These are phyloP conservation scores for Ceratocystis cubensis DNA, from an alignment of 2,329 filamentous ascomycete species.

Conservation along the genomic window DNA sequence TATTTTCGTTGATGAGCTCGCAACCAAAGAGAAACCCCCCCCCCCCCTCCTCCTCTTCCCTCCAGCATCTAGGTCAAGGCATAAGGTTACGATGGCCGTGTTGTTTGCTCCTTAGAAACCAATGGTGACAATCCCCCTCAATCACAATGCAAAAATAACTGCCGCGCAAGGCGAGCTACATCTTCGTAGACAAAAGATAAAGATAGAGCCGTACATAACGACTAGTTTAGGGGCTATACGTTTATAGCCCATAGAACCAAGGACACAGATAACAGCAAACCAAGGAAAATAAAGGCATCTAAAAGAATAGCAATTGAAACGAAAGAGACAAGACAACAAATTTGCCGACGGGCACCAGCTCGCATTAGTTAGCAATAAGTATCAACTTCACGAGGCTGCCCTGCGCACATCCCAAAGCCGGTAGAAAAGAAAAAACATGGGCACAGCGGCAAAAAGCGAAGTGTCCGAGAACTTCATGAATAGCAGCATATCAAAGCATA, in stretches of 20 bases:
- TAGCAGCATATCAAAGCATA: conserved; percentile 19
- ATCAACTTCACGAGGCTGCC: conserved; percentile 8
- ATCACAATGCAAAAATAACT: not conserved
- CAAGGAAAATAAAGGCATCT: conserved; percentile 14
- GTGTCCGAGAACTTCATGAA: conserved; percentile 8
- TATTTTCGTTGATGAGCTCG: not conserved
- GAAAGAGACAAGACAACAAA: not conserved
- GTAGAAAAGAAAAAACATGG: conserved; percentile 12
- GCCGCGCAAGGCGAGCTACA: not conserved
- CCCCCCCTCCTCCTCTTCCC: no score
- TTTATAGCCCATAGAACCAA: not conserved
- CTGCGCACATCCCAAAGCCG: conserved; percentile 10
- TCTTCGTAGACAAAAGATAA: not conserved
- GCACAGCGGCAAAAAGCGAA: conserved; percentile 8
- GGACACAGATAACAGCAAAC: not conserved
- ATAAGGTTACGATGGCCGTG: not conserved
- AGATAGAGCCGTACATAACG: not conserved
- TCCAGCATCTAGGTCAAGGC: no score
- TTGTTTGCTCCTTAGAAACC: not conserved
- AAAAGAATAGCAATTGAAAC: conserved; percentile 15
- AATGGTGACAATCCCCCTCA: not conserved
- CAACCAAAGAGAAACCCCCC: not conserved
- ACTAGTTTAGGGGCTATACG: not conserved
- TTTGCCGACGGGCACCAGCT: conserved; percentile 15
- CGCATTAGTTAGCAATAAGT: conserved; percentile 11